phyloP scores from a whole-genome alignment of 768 basidiomycete species.

The Calocera cornea region DNA sequence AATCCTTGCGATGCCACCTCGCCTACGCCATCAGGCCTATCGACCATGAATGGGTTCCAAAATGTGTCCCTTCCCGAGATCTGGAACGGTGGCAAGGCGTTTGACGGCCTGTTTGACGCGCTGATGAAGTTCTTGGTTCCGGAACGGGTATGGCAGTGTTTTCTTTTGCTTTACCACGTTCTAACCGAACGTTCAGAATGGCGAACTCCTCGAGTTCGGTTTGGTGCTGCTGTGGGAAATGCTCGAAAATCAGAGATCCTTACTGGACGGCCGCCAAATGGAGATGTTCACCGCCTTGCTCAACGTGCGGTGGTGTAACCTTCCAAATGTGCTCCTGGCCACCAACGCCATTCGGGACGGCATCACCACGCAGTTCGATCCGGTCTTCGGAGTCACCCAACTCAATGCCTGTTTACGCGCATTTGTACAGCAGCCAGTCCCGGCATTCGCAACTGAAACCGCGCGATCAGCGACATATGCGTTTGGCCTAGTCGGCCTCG shows the following conservation, averaged over 20 bases:
- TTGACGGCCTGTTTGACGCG: slow-evolving; percentile 55
- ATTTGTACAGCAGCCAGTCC: slow-evolving; percentile 44
- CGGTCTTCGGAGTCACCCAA: slow-evolving; percentile 74
- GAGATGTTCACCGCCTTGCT: slow-evolving; percentile 62
- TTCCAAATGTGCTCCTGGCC: slow-evolving; percentile 58
- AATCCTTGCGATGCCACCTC: slow-evolving; percentile 10
- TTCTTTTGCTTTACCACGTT: not conserved
- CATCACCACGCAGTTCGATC: slow-evolving; percentile 56
- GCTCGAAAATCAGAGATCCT: slow-evolving; percentile 54
- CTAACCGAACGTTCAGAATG: slow-evolving; percentile 31
- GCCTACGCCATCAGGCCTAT: not conserved
- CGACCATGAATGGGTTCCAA: not conserved
- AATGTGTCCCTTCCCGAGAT: slow-evolving; percentile 28
- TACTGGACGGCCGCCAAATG: slow-evolving; percentile 67
- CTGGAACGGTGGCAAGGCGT: slow-evolving; percentile 60
- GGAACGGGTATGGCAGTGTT: slow-evolving; percentile 36
- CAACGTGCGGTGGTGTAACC: slow-evolving; percentile 35
- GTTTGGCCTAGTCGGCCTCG: slow-evolving; percentile 71
- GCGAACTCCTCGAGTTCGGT: slow-evolving; percentile 59
- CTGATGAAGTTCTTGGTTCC: slow-evolving; percentile 51
- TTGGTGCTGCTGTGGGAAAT: slow-evolving; percentile 75
- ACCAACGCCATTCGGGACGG: slow-evolving; percentile 70
- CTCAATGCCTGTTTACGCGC: slow-evolving; percentile 57
- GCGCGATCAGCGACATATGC: slow-evolving; percentile 56
- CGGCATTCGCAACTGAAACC: slow-evolving; percentile 33